Base-by-base conservation (phyloP, 495 filamentous ascomycete genomes). In the Xanthoparmelia taractica region DNA sequence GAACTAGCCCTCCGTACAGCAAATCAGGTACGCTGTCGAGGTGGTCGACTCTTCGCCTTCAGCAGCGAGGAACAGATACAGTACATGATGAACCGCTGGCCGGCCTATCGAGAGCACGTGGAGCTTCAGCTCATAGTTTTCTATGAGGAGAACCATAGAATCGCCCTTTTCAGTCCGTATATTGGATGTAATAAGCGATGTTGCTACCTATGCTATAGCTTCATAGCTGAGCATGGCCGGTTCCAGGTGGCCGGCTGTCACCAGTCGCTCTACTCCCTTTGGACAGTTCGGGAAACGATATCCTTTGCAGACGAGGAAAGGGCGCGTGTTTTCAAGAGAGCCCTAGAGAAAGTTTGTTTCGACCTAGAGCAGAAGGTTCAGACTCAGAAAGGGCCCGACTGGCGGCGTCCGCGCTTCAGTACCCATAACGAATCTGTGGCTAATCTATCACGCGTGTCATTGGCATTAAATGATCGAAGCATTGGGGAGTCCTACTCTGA, bases 191-290 rank as follows among this genome's bases (percentile, higher is more conserved):
- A 61, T 43, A 61, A 61, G 59, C 59, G 33, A 61, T 43, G 43
- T 54, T 61, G 59, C 59, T 61, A 61, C 36, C 59, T 61, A 50
- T 61, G 59, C 59, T 61, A 50, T 48, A 50, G 43, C 2, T 61
- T 61, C 40, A 61, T 61, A 50, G 48, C 45, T 31, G 40, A 61
- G 45, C 59, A 61, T 48, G 59, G 40, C 36, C 59, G 59, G 48
- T 61, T 61, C 48, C 40, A 61, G 48, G 59, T 61, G 40, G 59
- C 52, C 59, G 59, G 59, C 45, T 43, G 59, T 61, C 59, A 61
- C 36, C 59, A 61, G 59, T 52, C 59, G 45, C 47, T 61, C 40
- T 61, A 61, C 48, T 61, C 59, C 34, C 48, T 61, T 43, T 61
- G 59, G 59, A 61, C 59, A 61, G 41, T 61, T 48, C 45, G 48